Base-by-base conservation (phyloP, 2,329 filamentous ascomycete species). In the Claviceps humidiphila region DNA sequence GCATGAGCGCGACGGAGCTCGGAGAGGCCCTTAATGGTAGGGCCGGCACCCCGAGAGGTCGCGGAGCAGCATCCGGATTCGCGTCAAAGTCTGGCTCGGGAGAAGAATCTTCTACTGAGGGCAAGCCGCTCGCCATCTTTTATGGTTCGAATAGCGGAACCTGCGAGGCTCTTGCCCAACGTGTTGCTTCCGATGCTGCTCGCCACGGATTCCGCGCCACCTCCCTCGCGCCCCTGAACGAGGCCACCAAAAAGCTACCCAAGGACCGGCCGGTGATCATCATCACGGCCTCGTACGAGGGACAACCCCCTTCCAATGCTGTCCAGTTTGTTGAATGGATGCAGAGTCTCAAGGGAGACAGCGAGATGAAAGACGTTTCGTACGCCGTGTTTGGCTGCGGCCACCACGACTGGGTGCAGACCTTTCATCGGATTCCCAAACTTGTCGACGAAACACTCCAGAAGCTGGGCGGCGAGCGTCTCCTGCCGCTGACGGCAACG, bases 61-160 rank as follows among this genome's bases (percentile, higher is more conserved):
- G 45, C 16, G 41, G 34, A 17, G 38, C 43, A 22, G 42, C 34
- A 26, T 43, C 46, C 2, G 26, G 38, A 8, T 8, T 11, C 9
- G 30, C 26, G 4, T 53, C 56, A 26, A 34, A 34, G 30, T 4
- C 4, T 11, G 30, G 30, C 30, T 43, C 42, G 6, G 39, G 30
- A 3, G 48, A n/a, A 17, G 30, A 16, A 24, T 9, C 17, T 20
- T 37, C 49, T 24, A 42, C 13, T 38, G 46, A 50, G 13, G 66
- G 66, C 22, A 71, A 70, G 53, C 74, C 73, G 0, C 64, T 90
- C 57, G 76, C 76, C n/a, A 76, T 90, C 20, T 76, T 82, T 44
- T 89, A 86, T 60, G 86, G 86, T 2, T 85, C 82, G 17, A 87
- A 88, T 61, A 81, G 80, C 2, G 85, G 85, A 0, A 89, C 85